Base-by-base conservation (phyloP, 495 filamentous ascomycete genomes). In the Xylaria sp. region DNA sequence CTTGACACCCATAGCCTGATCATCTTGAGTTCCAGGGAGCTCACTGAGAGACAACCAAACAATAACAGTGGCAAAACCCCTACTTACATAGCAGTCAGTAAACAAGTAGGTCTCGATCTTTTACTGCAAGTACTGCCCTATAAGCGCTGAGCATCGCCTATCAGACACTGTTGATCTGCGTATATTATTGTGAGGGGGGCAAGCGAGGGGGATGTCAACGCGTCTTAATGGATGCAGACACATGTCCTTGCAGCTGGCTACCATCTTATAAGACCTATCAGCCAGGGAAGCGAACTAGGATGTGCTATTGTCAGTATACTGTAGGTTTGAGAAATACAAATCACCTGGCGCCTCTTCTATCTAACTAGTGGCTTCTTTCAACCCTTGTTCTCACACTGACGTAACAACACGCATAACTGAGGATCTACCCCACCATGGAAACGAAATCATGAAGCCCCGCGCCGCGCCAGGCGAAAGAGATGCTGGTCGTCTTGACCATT, bases 381-480 rank as follows among this genome's bases (percentile, higher is more conserved):
- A 48, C 41, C 52, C 53, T 58, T 46, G 43, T 48, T 8, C 53
- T 61, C 53, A 46, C 55, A 33, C 53, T 69, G 67, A 69, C 67
- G 67, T 69, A 69, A 59, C 41, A 58, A 55, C 15, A 14, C n/a
- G 48, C 48, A 55, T 43, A 55, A 40, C 48, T 6, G 48, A 53
- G 48, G 31, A 55, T 53, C 48, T 67, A 67, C 64, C 64, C 64
- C 64, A 67, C 64, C 64, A 55, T 55, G 64, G 35, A 55, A 67
- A 17, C 64, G 11, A 53, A 67, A 24, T 55, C 48, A 43, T 35
- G 62, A 52, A 35, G 48, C 64, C 64, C 64, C 64, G 64, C 64
- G 64, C 35, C 12, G 64, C 46, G 63, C 17, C 21, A 67, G 35
- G 41, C 64, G n/a, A 24, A 43, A 52, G 46, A 37, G 11, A 37